Evolutionary conservation across 495 filamentous ascomycete species (phyloP), one percentile per base, ranked within the genome.

Genomic region (Penicillium taxi): DNA sequence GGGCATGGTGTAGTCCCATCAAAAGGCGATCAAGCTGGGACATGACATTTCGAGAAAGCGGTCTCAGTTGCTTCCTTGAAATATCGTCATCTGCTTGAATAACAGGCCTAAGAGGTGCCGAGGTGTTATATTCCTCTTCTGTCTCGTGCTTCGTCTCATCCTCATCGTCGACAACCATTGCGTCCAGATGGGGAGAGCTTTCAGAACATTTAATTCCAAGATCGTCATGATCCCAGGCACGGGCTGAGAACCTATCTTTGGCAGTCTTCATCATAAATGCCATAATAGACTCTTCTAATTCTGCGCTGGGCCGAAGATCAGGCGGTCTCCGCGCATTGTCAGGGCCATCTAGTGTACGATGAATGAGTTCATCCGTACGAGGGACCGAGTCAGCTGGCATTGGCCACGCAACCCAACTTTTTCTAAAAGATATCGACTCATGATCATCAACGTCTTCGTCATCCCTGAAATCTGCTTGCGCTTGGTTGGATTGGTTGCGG

Each of bases 331-430:
- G 66, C 4, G 70, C 48, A 1, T 68, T 78, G 31, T 61, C 72
- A 21, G 15, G 66, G 32, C 71, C 62, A 23, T 67, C 66, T 21
- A 67, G 63, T 11, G 64, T 51, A 7, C 53, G 48, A 0, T 58
- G 58, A 31, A 70, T 42, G n/a, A 31, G 19, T 35, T 79, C 72
- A 14, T 65, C 64, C 7, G 61, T 53, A n/a, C 70, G 66, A 3
- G 82, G 81, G 12, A 88, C 82, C 6, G 66, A 59, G 8, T 63
- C 52, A 14, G 69, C 65, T 11, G 56, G 57, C 58, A 88, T 45
- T 13, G 87, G 87, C 87, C 87, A 94, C 1, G 84, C 81, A 2
- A 81, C 81, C 86, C 86, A 93, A 20, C 32, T 14, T 37, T 67
- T 73, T 5, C 65, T 67, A 12, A 75, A 70, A 11, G 25, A 41